Base-by-base conservation (phyloP, 2,329 filamentous ascomycete species). In the Pezicula radicicola region DNA sequence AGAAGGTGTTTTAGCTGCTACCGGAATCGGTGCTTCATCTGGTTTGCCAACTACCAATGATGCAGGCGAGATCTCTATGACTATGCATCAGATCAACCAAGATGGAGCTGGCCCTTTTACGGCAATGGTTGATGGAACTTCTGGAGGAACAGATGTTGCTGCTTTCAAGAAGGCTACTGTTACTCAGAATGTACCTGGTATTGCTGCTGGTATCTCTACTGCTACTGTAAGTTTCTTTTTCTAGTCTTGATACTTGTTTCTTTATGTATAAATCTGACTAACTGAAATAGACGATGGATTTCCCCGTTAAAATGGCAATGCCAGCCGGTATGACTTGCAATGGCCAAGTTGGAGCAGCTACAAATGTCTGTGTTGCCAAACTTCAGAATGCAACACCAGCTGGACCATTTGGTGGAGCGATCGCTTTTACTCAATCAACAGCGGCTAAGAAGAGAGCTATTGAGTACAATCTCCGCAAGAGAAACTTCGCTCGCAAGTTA, bases 81-180 rank as follows among this genome's bases (percentile, higher is more conserved):
- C 77, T 50, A 85, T 79, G 70, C 81, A 82, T 66, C 79, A 87
- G 70, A 78, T 86, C 71, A 86, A 86, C 75, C 82, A 85, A 66
- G 83, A 86, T 60, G 83, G 83, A 7, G 83, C 83, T 0, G 83
- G 83, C 1, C 81, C 81, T 1, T 69, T 86, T 40, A 75, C 71
- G 25, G 83, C 82, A 4, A 70, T 72, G 19, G 72, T 86, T 42
- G 83, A 87, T 61, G 71, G 73, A 28, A 83, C 81, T 19, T 85
- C 81, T 1, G 82, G 80, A 18, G 83, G 83, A 33, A 80, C 75
- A 2, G 78, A 84, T 58, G 64, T 75, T 13, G 63, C 67, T 30
- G 83, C 83, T 30, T 86, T 87, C 75, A 62, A 82, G 67, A 66
- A 63, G 4, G 83, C 82, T 10, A 61, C 78, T 49, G 78, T 86